A percentile compares a stretch with the other conserved stretches of the same genome.
Conservation (phyloP, 371 early-diverging fungal genomes). For the Syncephalastrum racemosum region DNA sequence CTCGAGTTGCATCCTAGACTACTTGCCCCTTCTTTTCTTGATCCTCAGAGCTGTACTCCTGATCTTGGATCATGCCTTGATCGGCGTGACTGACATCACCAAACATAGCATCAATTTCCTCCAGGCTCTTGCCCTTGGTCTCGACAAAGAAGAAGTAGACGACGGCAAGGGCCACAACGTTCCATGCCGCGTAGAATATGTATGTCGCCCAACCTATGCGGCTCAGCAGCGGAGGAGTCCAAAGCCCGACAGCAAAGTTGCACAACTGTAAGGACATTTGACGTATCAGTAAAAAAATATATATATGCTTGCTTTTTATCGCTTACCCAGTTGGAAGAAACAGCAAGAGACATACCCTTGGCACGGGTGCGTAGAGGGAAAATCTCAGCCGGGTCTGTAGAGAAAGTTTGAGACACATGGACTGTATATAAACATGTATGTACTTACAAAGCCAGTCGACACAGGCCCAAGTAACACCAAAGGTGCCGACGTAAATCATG, state of each 20-base stretch:
- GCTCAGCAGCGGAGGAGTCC: conserved; percentile 39
- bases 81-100: conserved; percentile 21
- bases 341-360: conserved; percentile 44
- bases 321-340: conserved; percentile 58
- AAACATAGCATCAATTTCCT: conserved; percentile 53
- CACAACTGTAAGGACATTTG: conserved; percentile 17
- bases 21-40: conserved; percentile 5
- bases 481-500: conserved; percentile 38
- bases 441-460: conserved; percentile 41
- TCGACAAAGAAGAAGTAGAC: conserved; percentile 41
- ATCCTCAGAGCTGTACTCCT: not conserved
- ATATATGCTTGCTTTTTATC: not conserved
- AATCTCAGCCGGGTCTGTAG: conserved; percentile 61
- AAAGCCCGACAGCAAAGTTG: conserved; percentile 45
- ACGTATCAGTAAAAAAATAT: not conserved
- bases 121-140: conserved; percentile 51
- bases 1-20: not conserved
- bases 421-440: conserved; percentile 2
- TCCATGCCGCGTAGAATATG: conserved; percentile 45
- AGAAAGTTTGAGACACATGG: conserved; percentile 30
- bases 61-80: conserved; percentile 1
- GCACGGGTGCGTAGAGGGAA: conserved; percentile 45
- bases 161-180: conserved; percentile 29
- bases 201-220: conserved; percentile 63
- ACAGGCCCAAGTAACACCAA: conserved; percentile 41